phyloP scores from a whole-genome alignment of 2,329 filamentous ascomycete species.

The Pezicula carpinea region DNA sequence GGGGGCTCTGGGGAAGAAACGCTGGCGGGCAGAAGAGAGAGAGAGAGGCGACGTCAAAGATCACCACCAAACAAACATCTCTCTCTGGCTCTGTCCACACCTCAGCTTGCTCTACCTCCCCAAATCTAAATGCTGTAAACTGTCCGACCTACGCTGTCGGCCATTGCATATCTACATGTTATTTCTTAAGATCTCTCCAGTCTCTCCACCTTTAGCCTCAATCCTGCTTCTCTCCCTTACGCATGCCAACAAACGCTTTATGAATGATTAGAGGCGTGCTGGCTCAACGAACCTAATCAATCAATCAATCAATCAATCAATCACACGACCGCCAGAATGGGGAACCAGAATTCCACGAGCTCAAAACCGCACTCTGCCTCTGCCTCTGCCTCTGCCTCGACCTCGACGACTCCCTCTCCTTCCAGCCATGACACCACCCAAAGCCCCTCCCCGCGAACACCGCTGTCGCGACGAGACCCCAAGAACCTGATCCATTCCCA shows the following conservation, averaged over 20 bases:
- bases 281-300: conserved; percentile 1
- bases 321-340: conserved; percentile 35
- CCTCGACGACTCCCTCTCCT: conserved; percentile 23
- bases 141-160: not conserved
- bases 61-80: no score
- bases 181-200: not conserved
- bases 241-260: not conserved
- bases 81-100: no score
- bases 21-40: no score
- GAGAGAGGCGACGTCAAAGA: no score
- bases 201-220: not conserved
- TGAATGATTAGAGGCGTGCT: conserved; percentile 5
- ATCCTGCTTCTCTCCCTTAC: not conserved
- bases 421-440: conserved; percentile 27
- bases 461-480: conserved; percentile 33
- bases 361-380: conserved; percentile 29
- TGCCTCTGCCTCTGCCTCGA: conserved; percentile 22
- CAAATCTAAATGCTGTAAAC: no score
- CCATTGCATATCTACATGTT: not conserved
- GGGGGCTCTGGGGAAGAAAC: no score
- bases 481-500: conserved; percentile 51
- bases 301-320: not conserved
- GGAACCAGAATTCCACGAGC: conserved; percentile 38
- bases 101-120: no score
- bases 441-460: conserved; percentile 18